Conservation (phyloP, 1,284 basidiomycete species). For the Sporisorium graminicola region DNA sequence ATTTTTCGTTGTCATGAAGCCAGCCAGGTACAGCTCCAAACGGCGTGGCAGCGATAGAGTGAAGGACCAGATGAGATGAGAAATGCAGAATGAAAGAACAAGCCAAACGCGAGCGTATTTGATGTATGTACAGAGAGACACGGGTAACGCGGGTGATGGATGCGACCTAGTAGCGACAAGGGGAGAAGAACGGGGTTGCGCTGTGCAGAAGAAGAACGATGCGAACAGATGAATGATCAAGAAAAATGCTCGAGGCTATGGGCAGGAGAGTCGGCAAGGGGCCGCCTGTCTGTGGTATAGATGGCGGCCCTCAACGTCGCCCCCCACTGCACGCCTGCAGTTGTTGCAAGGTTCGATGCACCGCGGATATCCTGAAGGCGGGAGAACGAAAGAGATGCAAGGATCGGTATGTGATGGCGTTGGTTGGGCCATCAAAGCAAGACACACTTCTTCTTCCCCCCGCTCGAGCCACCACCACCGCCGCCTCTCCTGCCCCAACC, state of each 20-base stretch:
- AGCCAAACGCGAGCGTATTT: not conserved
- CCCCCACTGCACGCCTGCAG: too few species aligned
- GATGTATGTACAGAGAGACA: not conserved
- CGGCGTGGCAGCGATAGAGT: not conserved
- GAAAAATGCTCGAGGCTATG: too few species aligned
- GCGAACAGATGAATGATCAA: not conserved
- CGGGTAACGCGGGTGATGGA: not conserved
- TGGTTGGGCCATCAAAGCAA: constrained; percentile 77
- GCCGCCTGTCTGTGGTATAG: not conserved
- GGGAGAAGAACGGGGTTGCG: not conserved
- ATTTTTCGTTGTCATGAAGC: too few species aligned
- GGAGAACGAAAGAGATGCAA: too few species aligned
- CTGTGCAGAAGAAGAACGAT: not conserved
- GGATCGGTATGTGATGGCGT: too few species aligned
- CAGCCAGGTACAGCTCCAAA: too few species aligned
- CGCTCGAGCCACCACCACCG: constrained; percentile 60
- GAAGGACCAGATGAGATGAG: not conserved
- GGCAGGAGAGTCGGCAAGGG: not conserved
- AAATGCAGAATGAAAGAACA: not conserved
- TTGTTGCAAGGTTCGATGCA: too few species aligned
- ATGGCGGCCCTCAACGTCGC: not conserved
- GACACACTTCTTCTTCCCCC: constrained; percentile 79
- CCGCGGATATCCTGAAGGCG: too few species aligned
- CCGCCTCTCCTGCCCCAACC: constrained; percentile 30
- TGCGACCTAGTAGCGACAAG: not conserved